phyloP scores from a whole-genome alignment of 495 filamentous ascomycete species.

The Xylaria nigripes region DNA sequence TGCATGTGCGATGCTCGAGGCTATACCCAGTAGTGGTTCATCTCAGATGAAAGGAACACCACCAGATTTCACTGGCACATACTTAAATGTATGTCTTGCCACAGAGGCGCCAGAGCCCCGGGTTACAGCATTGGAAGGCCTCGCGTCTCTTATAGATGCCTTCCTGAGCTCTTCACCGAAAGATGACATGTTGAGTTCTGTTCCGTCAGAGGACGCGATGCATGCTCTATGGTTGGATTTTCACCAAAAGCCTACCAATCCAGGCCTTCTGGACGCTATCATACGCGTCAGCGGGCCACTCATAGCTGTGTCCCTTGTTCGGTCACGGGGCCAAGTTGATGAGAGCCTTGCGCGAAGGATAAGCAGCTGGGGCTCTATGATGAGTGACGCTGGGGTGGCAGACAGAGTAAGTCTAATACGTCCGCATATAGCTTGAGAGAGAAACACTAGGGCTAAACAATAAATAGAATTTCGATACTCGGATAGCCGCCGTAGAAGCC shows the following conservation, averaged over 20 bases:
- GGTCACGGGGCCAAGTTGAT: slow-evolving; percentile 1
- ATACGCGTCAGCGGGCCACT: slow-evolving; percentile 37
- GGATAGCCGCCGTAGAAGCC: slow-evolving; percentile 46
- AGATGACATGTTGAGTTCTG: not conserved
- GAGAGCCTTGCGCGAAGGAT: slow-evolving; percentile 20
- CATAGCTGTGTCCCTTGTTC: slow-evolving; percentile 24
- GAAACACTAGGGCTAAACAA: slow-evolving; percentile 3
- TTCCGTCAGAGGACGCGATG: slow-evolving; percentile 20
- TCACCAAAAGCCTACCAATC: slow-evolving; percentile 30
- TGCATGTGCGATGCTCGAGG: slow-evolving; percentile 20
- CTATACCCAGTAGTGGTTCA: slow-evolving; percentile 7
- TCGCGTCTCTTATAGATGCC: slow-evolving; percentile 27
- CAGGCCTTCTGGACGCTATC: slow-evolving; percentile 36
- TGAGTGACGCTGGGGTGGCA: slow-evolving; percentile 33
- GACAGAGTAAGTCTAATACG: slow-evolving; percentile 31
- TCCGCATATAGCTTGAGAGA: not conserved
- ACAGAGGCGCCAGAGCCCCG: slow-evolving; percentile 29
- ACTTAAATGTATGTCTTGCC: slow-evolving; percentile 15
- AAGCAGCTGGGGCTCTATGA: slow-evolving; percentile 36
- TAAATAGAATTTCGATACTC: slow-evolving; percentile 55
- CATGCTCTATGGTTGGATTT: slow-evolving; percentile 26
- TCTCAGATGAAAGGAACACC: slow-evolving; percentile 1
- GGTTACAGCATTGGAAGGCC: slow-evolving; percentile 28
- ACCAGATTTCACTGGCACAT: slow-evolving; percentile 9
- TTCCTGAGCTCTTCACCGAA: slow-evolving; percentile 8